These are phyloP conservation scores for Allium cepa DNA, from an alignment of 106 monocot genomes.

Conservation along the genomic window DNA sequence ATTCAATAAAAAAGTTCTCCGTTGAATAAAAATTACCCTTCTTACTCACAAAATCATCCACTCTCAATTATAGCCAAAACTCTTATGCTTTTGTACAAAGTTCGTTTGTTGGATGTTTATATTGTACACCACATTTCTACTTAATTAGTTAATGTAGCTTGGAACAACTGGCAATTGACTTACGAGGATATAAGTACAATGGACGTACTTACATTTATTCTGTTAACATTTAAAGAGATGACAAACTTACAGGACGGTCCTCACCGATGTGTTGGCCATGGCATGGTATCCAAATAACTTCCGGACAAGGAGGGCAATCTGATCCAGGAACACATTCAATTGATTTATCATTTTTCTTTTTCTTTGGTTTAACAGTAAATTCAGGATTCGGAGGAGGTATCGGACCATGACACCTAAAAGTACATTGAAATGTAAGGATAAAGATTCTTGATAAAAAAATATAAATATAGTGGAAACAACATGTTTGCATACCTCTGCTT, in stretches of 20 bases:
- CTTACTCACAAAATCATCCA: too few relatives aligned
- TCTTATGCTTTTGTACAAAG: too few relatives aligned
- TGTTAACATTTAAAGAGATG: background rate
- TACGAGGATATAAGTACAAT: too few relatives aligned
- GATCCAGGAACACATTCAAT: slow-evolving; percentile 54
- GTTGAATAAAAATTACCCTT: too few relatives aligned
- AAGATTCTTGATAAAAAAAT: too few relatives aligned
- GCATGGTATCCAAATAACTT: slow-evolving; percentile 63
- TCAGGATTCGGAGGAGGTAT: slow-evolving; percentile 83
- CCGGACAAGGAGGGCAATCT: slow-evolving; percentile 79
- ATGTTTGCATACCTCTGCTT: slow-evolving; percentile 54
- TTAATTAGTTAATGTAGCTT: too few relatives aligned
- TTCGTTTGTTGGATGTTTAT: too few relatives aligned
- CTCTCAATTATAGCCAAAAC: too few relatives aligned
- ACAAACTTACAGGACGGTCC: slow-evolving; percentile 59
- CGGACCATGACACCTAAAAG: slow-evolving; percentile 81
- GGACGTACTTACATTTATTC: too few relatives aligned
- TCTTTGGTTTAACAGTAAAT: slow-evolving; percentile 80
- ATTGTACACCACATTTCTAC: too few relatives aligned
- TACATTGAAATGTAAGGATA: background rate
- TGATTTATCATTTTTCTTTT: slow-evolving; percentile 50
- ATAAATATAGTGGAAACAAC: background rate
- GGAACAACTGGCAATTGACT: too few relatives aligned
- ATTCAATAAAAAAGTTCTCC: too few relatives aligned
- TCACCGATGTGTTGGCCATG: slow-evolving; percentile 74